Evolutionary conservation across 2,329 filamentous ascomycete genomes (phyloP).

Genomic region (Bretziella fagacearum): DNA sequence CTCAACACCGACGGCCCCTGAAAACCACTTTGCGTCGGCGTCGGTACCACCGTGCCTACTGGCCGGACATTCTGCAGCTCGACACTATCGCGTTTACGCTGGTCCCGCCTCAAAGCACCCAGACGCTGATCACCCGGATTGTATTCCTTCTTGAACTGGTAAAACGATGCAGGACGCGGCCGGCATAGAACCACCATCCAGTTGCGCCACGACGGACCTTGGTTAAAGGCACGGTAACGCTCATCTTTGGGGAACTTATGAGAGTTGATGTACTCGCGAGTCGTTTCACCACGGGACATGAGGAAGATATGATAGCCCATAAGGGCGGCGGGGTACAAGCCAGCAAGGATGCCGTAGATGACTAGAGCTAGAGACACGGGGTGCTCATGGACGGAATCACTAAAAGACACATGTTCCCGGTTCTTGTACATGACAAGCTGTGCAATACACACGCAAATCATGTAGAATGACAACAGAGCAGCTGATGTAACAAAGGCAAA

Average conservation of each 20-base stretch:
- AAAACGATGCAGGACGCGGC: constrained; percentile 73
- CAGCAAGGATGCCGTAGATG: constrained; percentile 59
- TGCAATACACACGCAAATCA: constrained; percentile 60
- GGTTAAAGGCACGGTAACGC: constrained; percentile 77
- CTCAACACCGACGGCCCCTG: constrained; percentile 36
- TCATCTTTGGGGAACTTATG: constrained; percentile 91
- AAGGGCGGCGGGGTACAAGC: constrained; percentile 67
- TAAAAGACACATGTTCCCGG: constrained; percentile 48
- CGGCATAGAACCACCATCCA: constrained; percentile 66
- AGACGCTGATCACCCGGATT: constrained; percentile 72
- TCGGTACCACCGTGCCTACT: background rate
- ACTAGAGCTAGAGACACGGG: constrained; percentile 76
- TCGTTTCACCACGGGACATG: constrained; percentile 82
- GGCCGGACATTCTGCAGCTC: constrained; percentile 49
- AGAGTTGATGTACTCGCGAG: constrained; percentile 85
- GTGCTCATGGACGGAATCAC: constrained; percentile 49
- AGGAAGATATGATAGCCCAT: constrained; percentile 84
- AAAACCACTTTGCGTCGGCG: constrained; percentile 24
- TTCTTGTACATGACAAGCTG: constrained; percentile 61
- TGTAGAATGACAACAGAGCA: constrained; percentile 59
- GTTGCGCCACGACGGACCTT: constrained; percentile 58
- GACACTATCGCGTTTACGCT: constrained; percentile 30
- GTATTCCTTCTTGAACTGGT: constrained; percentile 67
- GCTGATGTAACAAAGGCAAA: constrained; percentile 73
- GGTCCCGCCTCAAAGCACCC: constrained; percentile 29